phyloP scores from a whole-genome alignment of 352 stramenopile genomes.

The Peronospora belbahrii region DNA sequence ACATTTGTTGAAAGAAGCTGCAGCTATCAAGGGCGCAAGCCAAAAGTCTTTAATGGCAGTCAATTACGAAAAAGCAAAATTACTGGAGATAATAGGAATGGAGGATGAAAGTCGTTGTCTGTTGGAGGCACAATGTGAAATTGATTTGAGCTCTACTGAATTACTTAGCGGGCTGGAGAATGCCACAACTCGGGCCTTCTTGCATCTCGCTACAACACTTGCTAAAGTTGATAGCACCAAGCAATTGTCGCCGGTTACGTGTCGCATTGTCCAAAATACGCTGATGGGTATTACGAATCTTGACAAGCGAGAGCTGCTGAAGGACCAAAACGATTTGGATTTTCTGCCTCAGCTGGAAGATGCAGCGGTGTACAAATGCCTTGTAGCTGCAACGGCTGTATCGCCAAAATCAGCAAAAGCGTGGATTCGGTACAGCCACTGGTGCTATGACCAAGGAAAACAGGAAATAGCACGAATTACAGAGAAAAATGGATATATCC shows the following conservation, averaged over 20 bases:
- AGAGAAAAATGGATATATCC: constrained; percentile 42
- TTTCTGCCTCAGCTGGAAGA: constrained; percentile 7
- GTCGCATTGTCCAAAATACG: constrained; percentile 5
- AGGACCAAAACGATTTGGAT: neutral
- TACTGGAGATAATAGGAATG: constrained; percentile 32
- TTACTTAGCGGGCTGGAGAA: constrained; percentile 2
- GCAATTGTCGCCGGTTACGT: constrained; percentile 6
- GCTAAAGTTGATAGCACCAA: constrained; percentile 15
- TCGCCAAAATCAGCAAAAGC: constrained; percentile 31
- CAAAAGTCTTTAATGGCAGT: constrained; percentile 3
- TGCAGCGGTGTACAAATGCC: constrained; percentile 20
- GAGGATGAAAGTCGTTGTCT: constrained; percentile 24
- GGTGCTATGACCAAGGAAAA: constrained; percentile 56
- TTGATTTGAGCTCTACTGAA: constrained; percentile 5
- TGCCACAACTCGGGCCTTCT: constrained; percentile 14
- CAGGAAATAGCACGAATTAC: constrained; percentile 33
- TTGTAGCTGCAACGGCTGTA: constrained; percentile 31
- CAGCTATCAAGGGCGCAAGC: neutral
- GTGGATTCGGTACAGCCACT: constrained; percentile 64
- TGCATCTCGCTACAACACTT: constrained; percentile 23
- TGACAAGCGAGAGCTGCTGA: neutral
- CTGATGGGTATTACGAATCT: neutral
- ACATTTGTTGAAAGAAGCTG: constrained; percentile 28
- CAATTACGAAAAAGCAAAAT: constrained; percentile 31
- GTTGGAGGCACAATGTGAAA: constrained; percentile 25